Percentiles rank a stretch among this genome's conserved stretches.
Evolutionary conservation across 192 early-diverging fungal genomes (phyloP).

Genomic region (Gryganskiella cystojenkinii): DNA sequence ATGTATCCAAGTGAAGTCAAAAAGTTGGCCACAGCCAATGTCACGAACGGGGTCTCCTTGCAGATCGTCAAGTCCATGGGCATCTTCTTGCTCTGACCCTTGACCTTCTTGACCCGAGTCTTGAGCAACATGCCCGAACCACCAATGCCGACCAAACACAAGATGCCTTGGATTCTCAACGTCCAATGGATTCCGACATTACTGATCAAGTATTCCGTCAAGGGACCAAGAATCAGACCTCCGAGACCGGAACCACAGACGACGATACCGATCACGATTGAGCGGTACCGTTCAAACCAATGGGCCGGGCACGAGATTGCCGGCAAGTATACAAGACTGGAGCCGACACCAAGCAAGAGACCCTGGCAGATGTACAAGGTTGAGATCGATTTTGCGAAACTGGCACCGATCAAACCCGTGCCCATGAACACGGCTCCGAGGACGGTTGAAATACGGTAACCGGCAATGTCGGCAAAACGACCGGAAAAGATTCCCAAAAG

Average conservation of each 20-base stretch:
- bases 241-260: conserved; percentile 54
- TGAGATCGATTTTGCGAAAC: conserved; percentile 30
- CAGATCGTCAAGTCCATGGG: conserved; percentile 47
- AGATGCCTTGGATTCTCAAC: conserved; percentile 27
- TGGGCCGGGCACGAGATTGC: conserved; percentile 49
- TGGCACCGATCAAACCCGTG: conserved; percentile 41
- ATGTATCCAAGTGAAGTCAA: conserved; percentile 52
- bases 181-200: conserved; percentile 35
- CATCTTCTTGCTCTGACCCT: conserved; percentile 29
- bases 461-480: conserved; percentile 36
- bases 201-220: conserved; percentile 35
- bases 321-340: conserved; percentile 53
- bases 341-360: conserved; percentile 53
- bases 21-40: conserved; percentile 37
- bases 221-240: conserved; percentile 24
- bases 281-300: conserved; percentile 51
- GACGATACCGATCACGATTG: conserved; percentile 49
- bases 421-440: conserved; percentile 48
- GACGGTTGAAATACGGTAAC: conserved; percentile 29
- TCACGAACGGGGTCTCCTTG: conserved; percentile 32
- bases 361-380: conserved; percentile 46
- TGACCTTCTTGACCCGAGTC: conserved; percentile 37
- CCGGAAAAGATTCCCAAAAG: conserved; percentile 38
- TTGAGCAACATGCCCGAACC: conserved; percentile 50
- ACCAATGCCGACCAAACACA: conserved; percentile 47